Base-by-base conservation (phyloP, 768 basidiomycete genomes). In the Boletus rubescentipes region DNA sequence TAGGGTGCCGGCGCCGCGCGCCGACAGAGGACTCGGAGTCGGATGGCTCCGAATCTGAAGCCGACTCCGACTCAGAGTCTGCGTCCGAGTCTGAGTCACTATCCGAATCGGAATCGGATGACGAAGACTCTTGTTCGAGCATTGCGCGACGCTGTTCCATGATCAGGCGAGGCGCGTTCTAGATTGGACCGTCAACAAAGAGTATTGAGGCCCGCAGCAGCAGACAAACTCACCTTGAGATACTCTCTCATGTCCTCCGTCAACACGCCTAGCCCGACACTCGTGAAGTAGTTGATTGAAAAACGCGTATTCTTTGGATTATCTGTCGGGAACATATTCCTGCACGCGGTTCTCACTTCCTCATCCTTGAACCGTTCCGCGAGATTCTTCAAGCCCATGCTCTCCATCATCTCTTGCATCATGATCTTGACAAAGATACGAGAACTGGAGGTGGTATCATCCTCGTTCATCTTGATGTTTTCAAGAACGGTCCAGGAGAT, bases 391-490 rank as follows among this genome's bases (percentile, higher is more conserved):
- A 97, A 67, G 2, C 97, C 96, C 86, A 98, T 88, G 45, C 84
- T 82, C 76, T 98, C 97, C 77, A 87, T 87, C 79, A 98, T 85
- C 73, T 99, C 97, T 55, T 86, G 84, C 82, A 97, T 86, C 78
- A 99, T 75, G 63, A 98, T 97, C 74, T 98, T 98, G 66, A 98
- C 77, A 69, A 98, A 98, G 67, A 99, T 99, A 76, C 97, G 92
- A 58, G 87, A 87, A 61, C 90, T 93, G 18, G 89, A 91, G 0
- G 97, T 98, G 21, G 97, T 99, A 51, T 98, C 95, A 45, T 98
- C 97, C 69, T 99, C 97, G 63, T 93, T 98, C 75, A 99, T 86
- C 70, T 87, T 93, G 65, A 99, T 81, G 41, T 82, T 83, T 61
- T 86, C 85, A 46, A 99, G 76, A 1, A 85, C 86, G 18, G 84